Percentiles rank a stretch among this genome's conserved stretches.
phyloP scores from a whole-genome alignment of 305 asterid species.

The Fraxinus angustifolia region DNA sequence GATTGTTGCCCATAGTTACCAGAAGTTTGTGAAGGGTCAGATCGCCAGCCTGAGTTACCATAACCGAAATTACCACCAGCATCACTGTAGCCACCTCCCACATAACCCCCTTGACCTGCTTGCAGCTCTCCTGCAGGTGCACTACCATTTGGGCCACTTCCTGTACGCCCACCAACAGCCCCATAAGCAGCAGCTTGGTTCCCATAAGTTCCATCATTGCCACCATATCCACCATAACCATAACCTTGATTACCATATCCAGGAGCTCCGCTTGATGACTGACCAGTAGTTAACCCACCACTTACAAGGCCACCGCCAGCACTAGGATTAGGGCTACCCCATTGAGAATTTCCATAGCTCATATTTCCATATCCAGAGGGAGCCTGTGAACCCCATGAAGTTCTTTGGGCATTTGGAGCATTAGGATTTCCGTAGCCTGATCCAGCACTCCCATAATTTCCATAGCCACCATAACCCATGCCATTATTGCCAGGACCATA shows the following conservation, averaged over 20 bases:
- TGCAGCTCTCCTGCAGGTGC: constrained; percentile 48
- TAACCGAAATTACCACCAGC: constrained; percentile 55
- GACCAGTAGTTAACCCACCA: constrained; percentile 57
- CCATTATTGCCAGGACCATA: constrained; percentile 61
- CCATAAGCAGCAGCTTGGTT: constrained; percentile 44
- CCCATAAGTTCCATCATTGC: constrained; percentile 66
- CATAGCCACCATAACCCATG: constrained; percentile 74
- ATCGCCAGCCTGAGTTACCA: constrained; percentile 64
- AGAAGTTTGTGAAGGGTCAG: constrained; percentile 61
- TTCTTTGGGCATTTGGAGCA: constrained; percentile 56
- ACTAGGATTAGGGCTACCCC: constrained; percentile 42
- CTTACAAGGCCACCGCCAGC: constrained; percentile 39
- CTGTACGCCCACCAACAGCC: constrained; percentile 69
- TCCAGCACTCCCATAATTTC: constrained; percentile 57
- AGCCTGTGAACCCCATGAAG: constrained; percentile 63
- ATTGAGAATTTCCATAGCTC: constrained; percentile 69
- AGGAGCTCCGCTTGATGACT: constrained; percentile 65
- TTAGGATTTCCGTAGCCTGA: constrained; percentile 71
- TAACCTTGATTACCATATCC: constrained; percentile 78
- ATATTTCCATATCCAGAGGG: constrained; percentile 64
- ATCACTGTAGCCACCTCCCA: constrained; percentile 66
- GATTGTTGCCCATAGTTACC: constrained; percentile 45
- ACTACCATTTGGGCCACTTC: constrained; percentile 56
- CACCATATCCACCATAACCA: constrained; percentile 75
- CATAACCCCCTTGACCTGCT: constrained; percentile 48